A percentile compares a stretch with the other conserved stretches of the same genome.
Conservation (phyloP, 164 flowering plant genomes). For the Magnolia sinica region DNA sequence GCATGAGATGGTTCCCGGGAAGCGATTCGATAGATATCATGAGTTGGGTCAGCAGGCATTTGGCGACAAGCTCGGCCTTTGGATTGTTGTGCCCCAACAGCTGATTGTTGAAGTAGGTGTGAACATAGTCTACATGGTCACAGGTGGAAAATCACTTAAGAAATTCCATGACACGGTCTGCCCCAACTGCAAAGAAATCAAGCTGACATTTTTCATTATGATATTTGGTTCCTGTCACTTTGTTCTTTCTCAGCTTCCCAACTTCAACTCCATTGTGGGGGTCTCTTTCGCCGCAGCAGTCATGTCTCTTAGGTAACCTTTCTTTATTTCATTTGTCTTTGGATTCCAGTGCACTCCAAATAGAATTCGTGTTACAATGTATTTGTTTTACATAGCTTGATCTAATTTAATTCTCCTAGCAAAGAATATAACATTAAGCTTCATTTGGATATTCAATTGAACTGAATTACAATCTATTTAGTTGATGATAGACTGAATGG, state of each 20-base stretch:
- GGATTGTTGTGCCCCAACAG: constrained; percentile 58
- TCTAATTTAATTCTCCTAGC: neutral
- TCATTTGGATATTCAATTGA: neutral
- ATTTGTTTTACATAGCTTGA: neutral
- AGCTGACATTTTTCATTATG: constrained; percentile 55
- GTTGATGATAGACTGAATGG: too few relatives aligned
- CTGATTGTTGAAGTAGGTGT: constrained; percentile 52
- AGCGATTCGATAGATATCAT: constrained; percentile 56
- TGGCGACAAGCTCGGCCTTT: constrained; percentile 54
- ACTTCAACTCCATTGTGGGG: constrained; percentile 52
- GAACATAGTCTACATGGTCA: constrained; percentile 61
- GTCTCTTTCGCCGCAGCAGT: constrained; percentile 64
- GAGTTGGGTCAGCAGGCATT: constrained; percentile 67
- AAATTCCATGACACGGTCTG: constrained; percentile 46
- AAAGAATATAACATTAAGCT: neutral
- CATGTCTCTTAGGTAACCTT: constrained; percentile 62
- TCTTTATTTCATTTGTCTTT: neutral
- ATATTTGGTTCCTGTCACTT: constrained; percentile 52
- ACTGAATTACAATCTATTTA: neutral
- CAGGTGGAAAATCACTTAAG: constrained; percentile 57
- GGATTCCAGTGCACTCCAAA: neutral
- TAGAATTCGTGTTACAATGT: neutral
- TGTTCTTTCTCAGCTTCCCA: constrained; percentile 56
- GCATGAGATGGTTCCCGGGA: constrained; percentile 65
- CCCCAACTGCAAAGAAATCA: constrained; percentile 35